Evolutionary conservation across 345 rosid species (phyloP).

Genomic region (Ricinus communis): DNA sequence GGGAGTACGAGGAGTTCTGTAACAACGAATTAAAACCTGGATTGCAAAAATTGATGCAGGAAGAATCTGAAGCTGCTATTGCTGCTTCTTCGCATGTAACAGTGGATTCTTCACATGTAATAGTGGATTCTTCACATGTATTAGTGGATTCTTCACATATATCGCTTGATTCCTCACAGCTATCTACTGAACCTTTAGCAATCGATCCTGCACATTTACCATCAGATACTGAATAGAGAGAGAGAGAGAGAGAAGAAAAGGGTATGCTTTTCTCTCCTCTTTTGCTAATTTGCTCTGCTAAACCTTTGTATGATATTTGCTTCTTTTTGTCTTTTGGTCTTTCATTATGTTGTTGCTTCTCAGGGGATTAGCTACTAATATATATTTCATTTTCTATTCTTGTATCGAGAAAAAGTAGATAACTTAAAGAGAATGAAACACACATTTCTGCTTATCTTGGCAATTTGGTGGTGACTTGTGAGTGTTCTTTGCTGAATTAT

Average conservation of each 20-base stretch:
- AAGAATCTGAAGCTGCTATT: constrained; percentile 42
- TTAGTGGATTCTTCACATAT: constrained; percentile 14
- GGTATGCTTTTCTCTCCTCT: constrained; percentile 33
- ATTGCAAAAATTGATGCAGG: constrained; percentile 58
- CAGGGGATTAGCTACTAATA: constrained; percentile 24
- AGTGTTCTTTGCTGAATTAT: not conserved
- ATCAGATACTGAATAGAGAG: constrained; percentile 58
- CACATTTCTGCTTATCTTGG: constrained; percentile 29
- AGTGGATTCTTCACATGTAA: not conserved
- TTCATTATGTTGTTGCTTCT: constrained; percentile 25
- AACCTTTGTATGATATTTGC: constrained; percentile 27
- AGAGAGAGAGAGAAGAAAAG: constrained; percentile 30
- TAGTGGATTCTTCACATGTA: not conserved
- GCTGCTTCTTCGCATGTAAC: constrained; percentile 10
- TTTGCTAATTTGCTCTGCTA: constrained; percentile 10
- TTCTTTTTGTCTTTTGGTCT: not conserved
- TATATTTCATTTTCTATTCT: constrained; percentile 20
- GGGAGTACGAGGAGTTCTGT: constrained; percentile 82
- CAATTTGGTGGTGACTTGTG: constrained; percentile 16
- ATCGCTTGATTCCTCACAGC: not conserved
- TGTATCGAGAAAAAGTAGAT: constrained; percentile 26
- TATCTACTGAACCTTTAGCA: constrained; percentile 6
- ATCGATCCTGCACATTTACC: constrained; percentile 49
- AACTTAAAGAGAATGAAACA: constrained; percentile 33
- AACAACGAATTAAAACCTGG: constrained; percentile 70